Evolutionary conservation across 225 moss, liverwort and hornwort genomes (phyloP), one percentile per base, ranked within the genome.

Genomic region (Climacium dendroides): DNA sequence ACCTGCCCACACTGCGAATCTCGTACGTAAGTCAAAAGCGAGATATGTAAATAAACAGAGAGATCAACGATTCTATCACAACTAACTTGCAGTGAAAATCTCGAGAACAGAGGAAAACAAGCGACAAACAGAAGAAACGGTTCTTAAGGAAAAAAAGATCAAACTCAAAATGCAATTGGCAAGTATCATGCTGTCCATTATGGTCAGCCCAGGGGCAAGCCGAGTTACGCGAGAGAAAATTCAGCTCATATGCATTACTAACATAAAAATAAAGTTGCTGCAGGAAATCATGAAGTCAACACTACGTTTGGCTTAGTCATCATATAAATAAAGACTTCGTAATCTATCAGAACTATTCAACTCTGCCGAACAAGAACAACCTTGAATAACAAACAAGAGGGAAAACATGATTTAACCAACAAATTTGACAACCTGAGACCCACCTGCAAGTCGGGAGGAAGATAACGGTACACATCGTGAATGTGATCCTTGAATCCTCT

Each of bases 401-500:
- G 9, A 32, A 62, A 24, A 37, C 37, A 69, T 32, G 28, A 72
- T 73, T 81, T 50, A 23, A 60, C 74, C 35, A 58, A 54, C 62
- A 87, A 60, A 85, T 54, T 70, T 29, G 54, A 66, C 48, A 69
- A 48, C 30, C 80, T 39, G 66, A 71, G 66, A 84, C 64, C 45
- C 88, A 94, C 96, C 95, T 96, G 97, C 79, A 97, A 87, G 39
- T 96, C 97, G 55, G 97, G 97, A 55, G 97, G 96, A 35, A 97
- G 92, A 86, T 96, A 97, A 85, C 96, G 93, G 72, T 97, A 97
- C 14, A 97, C 97, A 87, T 97, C 96, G 55, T 97, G 96, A 83
- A 97, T 97, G 89, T 97, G 97, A 80, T 97, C 96, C 86, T 94
- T 94, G 77, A 97, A 97, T 57, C 96, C 97, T 86, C 97, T 94